Evolutionary conservation across 1,284 basidiomycete species (phyloP).

Genomic region (Melanopsichium pennsylvanicum): DNA sequence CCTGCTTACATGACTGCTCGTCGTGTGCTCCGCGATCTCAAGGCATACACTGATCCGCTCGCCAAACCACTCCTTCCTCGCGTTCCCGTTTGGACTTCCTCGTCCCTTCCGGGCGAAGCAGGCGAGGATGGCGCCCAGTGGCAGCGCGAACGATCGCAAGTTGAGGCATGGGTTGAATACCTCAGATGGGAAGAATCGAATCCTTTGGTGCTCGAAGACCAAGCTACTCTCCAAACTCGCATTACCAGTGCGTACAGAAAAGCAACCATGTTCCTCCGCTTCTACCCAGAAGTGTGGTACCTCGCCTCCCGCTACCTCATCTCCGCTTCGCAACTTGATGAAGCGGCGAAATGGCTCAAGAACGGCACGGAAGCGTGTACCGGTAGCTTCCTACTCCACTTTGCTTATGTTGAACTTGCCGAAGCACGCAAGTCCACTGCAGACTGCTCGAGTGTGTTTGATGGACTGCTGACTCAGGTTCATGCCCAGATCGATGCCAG

Average conservation of each 20-base stretch:
- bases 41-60: conserved; percentile 70
- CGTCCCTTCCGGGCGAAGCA: conserved; percentile 23
- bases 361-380: conserved; percentile 89
- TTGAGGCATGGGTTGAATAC: conserved; percentile 88
- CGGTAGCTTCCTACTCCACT: conserved; percentile 83
- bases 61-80: conserved; percentile 54
- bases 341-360: conserved; percentile 81
- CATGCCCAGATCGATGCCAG: conserved; percentile 77
- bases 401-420: conserved; percentile 84
- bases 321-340: conserved; percentile 79
- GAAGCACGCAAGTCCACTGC: conserved; percentile 71
- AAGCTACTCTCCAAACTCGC: conserved; percentile 72
- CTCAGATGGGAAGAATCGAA: conserved; percentile 96
- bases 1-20: conserved; percentile 92
- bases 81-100: conserved; percentile 54
- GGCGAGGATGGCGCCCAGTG: conserved; percentile 73
- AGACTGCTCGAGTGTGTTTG: conserved; percentile 67
- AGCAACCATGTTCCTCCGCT: conserved; percentile 87
- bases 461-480: conserved; percentile 76
- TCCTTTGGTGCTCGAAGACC: conserved; percentile 88
- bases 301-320: conserved; percentile 85
- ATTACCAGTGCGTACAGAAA: conserved; percentile 86
- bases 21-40: conserved; percentile 83
- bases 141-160: conserved; percentile 74
- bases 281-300: conserved; percentile 95